These are phyloP conservation scores for Paxillus involutus DNA, from an alignment of 768 basidiomycete species.

Conservation along the genomic window DNA sequence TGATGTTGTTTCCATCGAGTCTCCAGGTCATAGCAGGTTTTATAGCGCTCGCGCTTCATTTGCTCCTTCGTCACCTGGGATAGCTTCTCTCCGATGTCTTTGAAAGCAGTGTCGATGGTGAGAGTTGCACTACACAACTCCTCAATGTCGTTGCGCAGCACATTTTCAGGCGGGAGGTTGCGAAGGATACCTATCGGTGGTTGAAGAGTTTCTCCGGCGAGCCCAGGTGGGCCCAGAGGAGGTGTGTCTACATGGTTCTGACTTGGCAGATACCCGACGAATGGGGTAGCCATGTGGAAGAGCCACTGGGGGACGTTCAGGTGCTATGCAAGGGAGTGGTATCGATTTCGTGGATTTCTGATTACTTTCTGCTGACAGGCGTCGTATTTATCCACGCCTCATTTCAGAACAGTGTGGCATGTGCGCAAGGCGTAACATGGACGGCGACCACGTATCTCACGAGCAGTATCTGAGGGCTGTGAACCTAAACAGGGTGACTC, in stretches of 20 bases:
- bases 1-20: conserved; percentile 15
- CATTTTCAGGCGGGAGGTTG: conserved; percentile 11
- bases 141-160: conserved; percentile 15
- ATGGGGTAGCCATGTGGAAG: conserved; percentile 4
- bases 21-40: conserved; percentile 10
- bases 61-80: conserved; percentile 7
- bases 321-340: not conserved
- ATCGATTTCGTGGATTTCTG: too few species aligned
- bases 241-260: too few species aligned
- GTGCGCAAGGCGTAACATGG: too few species aligned
- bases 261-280: too few species aligned
- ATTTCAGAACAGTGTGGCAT: too few species aligned
- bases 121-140: conserved; percentile 17
- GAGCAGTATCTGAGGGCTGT: not conserved
- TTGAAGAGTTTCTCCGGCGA: not conserved
- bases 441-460: too few species aligned
- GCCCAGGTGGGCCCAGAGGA: too few species aligned
- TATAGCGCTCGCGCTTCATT: conserved; percentile 6
- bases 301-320: not conserved
- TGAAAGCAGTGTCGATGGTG: conserved; percentile 15
- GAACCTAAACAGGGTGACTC: too few species aligned
- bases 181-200: not conserved
- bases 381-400: too few species aligned
- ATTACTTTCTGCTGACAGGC: too few species aligned
- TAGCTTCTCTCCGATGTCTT: conserved; percentile 9